These are phyloP conservation scores for Claviceps cyperi DNA, from an alignment of 2,329 filamentous ascomycete genomes.

Conservation along the genomic window DNA sequence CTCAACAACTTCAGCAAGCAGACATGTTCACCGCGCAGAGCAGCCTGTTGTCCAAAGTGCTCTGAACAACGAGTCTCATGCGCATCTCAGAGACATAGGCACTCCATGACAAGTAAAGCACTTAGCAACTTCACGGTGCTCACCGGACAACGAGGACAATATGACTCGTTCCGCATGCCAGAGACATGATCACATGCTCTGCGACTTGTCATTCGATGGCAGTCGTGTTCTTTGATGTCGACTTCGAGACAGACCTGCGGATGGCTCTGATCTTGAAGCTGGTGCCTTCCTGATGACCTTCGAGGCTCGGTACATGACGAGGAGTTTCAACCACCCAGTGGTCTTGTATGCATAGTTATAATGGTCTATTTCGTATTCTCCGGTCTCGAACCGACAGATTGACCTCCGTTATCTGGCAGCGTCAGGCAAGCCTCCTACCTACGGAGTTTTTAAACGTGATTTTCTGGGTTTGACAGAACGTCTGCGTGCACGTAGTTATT, in stretches of 20 bases:
- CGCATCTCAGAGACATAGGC: conserved; percentile 1
- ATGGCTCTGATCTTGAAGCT: background rate
- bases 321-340: background rate
- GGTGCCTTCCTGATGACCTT: background rate
- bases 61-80: background rate
- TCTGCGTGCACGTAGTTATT: background rate
- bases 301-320: background rate
- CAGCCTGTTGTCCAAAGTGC: background rate
- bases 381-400: background rate
- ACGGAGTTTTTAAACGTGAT: background rate
- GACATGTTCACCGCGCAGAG: background rate
- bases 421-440: background rate
- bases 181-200: background rate
- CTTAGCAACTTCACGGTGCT: background rate
- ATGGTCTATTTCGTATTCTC: background rate
- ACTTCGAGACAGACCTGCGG: background rate
- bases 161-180: background rate
- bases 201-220: conserved; percentile 1
- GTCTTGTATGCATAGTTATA: background rate
- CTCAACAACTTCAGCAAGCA: background rate
- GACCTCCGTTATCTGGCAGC: background rate
- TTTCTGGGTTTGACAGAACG: background rate
- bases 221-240: conserved; percentile 1
- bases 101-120: conserved; percentile 1
- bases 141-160: background rate